phyloP scores from a whole-genome alignment of 441 rosid genomes.

The Croton setiger region DNA sequence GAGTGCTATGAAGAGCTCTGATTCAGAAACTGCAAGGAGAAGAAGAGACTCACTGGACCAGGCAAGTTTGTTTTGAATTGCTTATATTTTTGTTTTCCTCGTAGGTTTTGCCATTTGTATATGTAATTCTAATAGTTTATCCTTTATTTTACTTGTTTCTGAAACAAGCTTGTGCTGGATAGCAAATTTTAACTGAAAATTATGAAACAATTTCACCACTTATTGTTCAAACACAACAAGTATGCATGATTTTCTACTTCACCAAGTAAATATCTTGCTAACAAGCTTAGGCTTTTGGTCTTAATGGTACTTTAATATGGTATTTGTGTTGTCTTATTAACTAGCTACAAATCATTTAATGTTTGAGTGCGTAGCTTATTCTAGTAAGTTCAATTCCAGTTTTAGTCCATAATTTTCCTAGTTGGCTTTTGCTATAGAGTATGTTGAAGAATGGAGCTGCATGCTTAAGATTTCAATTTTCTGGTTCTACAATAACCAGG shows the following conservation, averaged over 20 bases:
- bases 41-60: constrained; percentile 85
- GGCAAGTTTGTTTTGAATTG: constrained; percentile 29
- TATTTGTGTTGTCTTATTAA: neutral
- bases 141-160: constrained; percentile 2
- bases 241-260: neutral
- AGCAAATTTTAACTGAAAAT: neutral
- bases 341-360: neutral
- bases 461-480: neutral
- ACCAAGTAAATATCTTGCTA: neutral
- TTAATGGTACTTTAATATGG: neutral
- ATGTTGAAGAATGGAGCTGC: neutral
- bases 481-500: neutral
- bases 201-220: neutral
- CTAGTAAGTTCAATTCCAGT: neutral
- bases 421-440: neutral
- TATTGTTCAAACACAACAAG: neutral
- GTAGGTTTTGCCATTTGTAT: constrained; percentile 3
- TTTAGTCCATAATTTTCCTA: neutral
- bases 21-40: constrained; percentile 83
- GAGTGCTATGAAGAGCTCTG: constrained; percentile 54
- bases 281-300: neutral
- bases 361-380: neutral
- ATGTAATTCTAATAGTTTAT: constrained; percentile 8
- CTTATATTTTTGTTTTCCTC: constrained; percentile 12
- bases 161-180: neutral